phyloP scores from a whole-genome alignment of 2,329 filamentous ascomycete genomes.

The Penicillium hordei region DNA sequence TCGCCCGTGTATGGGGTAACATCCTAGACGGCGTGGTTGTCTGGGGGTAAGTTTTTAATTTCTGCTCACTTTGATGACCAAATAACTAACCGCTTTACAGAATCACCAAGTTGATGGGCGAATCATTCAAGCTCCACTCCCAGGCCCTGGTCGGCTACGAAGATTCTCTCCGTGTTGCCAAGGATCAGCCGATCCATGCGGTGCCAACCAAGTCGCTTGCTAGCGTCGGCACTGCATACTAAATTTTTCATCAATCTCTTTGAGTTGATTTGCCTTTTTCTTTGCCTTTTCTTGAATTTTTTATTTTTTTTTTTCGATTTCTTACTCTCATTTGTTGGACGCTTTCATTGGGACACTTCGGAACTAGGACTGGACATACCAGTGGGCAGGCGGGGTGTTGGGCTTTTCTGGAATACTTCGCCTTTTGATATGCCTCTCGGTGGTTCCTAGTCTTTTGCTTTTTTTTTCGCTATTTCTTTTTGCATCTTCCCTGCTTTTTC shows the following conservation, averaged over 20 bases:
- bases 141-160: slow-evolving; percentile 94
- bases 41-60: slow-evolving; percentile 77
- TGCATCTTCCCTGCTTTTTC: slow-evolving; percentile 36
- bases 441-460: slow-evolving; percentile 33
- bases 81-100: slow-evolving; percentile 28
- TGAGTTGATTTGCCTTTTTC: slow-evolving; percentile 20
- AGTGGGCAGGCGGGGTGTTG: slow-evolving; percentile 37
- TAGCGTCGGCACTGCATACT: slow-evolving; percentile 46
- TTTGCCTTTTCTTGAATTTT: slow-evolving; percentile 31
- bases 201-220: slow-evolving; percentile 46
- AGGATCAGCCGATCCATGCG: slow-evolving; percentile 45
- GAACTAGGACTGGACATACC: slow-evolving; percentile 39
- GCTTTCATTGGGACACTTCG: slow-evolving; percentile 45
- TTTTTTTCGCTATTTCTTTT: slow-evolving; percentile 23
- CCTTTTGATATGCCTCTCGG: slow-evolving; percentile 34
- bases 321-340: slow-evolving; percentile 35
- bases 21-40: slow-evolving; percentile 99
- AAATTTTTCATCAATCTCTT: slow-evolving; percentile 25
- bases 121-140: slow-evolving; percentile 94
- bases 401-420: slow-evolving; percentile 31
- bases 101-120: slow-evolving; percentile 81
- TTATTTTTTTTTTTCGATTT: slow-evolving; percentile 21
- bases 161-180: slow-evolving; percentile 54
- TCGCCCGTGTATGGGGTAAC: slow-evolving; percentile 92
- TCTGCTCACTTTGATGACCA: background rate